Conservation (phyloP, 2,329 filamentous ascomycete species). For the Fusarium lyarnte region DNA sequence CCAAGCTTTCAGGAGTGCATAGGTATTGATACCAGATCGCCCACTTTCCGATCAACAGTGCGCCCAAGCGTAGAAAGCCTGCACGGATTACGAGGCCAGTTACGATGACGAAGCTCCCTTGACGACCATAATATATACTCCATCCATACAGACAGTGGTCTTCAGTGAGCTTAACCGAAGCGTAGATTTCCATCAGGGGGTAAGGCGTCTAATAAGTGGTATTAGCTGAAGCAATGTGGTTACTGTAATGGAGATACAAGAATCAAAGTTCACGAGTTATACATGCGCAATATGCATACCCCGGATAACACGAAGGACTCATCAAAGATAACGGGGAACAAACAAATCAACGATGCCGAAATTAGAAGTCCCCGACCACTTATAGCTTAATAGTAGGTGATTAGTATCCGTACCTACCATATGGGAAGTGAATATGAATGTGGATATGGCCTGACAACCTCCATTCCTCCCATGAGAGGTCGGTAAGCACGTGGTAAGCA, state of each 20-base stretch:
- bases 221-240: not conserved
- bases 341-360: not conserved
- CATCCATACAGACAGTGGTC: not conserved
- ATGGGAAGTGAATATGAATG: not conserved
- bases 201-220: not conserved
- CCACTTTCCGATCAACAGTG: conserved; percentile 1
- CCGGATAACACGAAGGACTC: not conserved
- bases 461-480: not conserved
- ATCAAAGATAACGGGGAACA: not conserved
- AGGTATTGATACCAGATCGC: not conserved
- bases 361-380: not conserved
- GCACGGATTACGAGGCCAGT: not conserved
- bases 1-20: not conserved
- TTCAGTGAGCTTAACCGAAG: not conserved
- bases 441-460: conserved; percentile 3
- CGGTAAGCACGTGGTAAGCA: not conserved
- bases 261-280: not conserved
- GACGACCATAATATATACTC: not conserved
- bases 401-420: not conserved
- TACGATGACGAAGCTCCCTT: not conserved
- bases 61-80: not conserved
- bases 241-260: not conserved
- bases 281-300: not conserved
- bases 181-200: not conserved
- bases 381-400: not conserved